Base-by-base conservation (phyloP, 441 rosid species). In the Hypseocharis bilobata region DNA sequence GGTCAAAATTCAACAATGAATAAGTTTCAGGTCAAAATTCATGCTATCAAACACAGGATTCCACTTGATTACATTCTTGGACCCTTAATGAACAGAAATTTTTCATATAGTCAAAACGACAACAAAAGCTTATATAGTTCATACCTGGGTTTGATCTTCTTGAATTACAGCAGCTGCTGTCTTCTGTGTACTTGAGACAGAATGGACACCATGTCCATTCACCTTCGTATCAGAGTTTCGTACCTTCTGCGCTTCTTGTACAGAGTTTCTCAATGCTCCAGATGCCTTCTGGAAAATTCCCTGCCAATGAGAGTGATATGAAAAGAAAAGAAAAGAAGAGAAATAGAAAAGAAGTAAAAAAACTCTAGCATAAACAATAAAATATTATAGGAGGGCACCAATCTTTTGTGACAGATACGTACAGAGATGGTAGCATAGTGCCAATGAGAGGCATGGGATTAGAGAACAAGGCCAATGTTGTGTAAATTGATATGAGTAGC, bases 271-370 rank as follows among this genome's bases (percentile, higher is more conserved):
- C 71, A 81, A 58, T 58, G 77, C 81, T 62, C 84, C 84, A 49
- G 89, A 74, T 42, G 84, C 81, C 74, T 82, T 90, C 77, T 81
- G 75, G 60, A 85, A 77, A 74, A 93, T 66, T 65, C 84, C 89
- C 95, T 86, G 70, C 64, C 68, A 65, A 45, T 19, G 27, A 22
- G 25, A n/a, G n/a, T n/a, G n/a, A n/a, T n/a, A n/a, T n/a, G n/a
- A n/a, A n/a, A n/a, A n/a, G n/a, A n/a, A n/a, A n/a, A n/a, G n/a
- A n/a, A n/a, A n/a, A n/a, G n/a, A n/a, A n/a, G n/a, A n/a, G n/a
- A n/a, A n/a, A n/a, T n/a, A n/a, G n/a, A n/a, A n/a, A n/a, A n/a
- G n/a, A n/a, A n/a, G n/a, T n/a, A n/a, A n/a, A n/a, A n/a, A n/a
- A n/a, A n/a, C n/a, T n/a, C n/a, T n/a, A n/a, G n/a, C n/a, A n/a